Evolutionary conservation across 306 rosid species (phyloP), one percentile per base, ranked within the genome.

Genomic region (Cicer bijugum): DNA sequence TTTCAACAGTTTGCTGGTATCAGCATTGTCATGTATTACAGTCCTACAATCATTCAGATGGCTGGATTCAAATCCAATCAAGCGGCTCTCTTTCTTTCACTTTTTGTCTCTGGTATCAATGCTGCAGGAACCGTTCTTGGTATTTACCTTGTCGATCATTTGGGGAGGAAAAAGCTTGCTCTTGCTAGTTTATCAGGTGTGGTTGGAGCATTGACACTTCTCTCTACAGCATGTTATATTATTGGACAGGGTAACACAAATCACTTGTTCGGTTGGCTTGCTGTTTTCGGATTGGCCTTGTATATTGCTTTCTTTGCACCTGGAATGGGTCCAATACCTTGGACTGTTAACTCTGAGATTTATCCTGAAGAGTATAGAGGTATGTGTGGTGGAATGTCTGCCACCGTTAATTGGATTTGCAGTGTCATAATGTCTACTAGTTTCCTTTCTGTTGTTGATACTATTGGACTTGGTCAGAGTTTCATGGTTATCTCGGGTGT

Each of bases 31-130:
- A 28, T 28, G 35, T 28, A 28, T 28, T 28, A 28, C 35, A 28
- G 35, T 28, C 35, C 35, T 28, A 28, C 35, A 28, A 28, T 28
- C 35, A 28, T 28, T 28, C 86, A 91, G 72, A 83, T 86, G 97
- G 89, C 95, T 9, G 92, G 97, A 74, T 86, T 91, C 20, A 11
- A 69, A 33, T 83, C 92, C 52, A 89, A 87, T 60, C 79, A 84
- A 68, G 16, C 82, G 17, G 97, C 95, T 8, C 78, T 89, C 42
- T 80, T 84, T 47, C 87, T 91, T 0, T 89, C 97, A 67, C 92
- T 89, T 15, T 58, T 84, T 68, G 83, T 91, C 1, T 85, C 95
- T 7, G 86, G 86, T 51, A 53, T 89, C 87, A 91, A 91, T 45
- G 95, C 92, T 5, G 85, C 85, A 0, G 89, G 88, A 51, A 81